Percentiles rank a stretch among this genome's conserved stretches.
Conservation (phyloP, 176 grass and related monocot species). For the Musa itinerans region DNA sequence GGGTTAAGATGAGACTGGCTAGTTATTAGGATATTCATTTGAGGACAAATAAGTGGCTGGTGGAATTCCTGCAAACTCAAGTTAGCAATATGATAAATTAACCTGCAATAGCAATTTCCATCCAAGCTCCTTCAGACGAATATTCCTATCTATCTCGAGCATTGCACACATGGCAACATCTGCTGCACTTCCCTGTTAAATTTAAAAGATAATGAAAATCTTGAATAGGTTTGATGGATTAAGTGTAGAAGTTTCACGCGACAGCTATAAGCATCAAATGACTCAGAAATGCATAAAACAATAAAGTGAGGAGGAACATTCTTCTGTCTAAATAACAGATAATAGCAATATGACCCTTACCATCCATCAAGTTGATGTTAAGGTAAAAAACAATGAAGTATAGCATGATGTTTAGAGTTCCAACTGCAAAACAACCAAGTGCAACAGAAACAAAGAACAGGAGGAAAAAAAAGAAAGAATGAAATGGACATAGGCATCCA, state of each 20-base stretch:
- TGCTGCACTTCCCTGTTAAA: slow-evolving; percentile 77
- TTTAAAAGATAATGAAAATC: too few species aligned
- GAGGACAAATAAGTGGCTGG: too few species aligned
- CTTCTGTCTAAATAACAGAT: neutral
- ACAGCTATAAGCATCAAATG: too few species aligned
- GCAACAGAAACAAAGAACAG: too few species aligned
- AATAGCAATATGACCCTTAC: neutral
- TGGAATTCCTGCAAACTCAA: neutral
- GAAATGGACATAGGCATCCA: too few species aligned
- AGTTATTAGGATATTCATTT: too few species aligned
- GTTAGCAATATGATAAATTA: slow-evolving; percentile 4
- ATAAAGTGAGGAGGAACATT: neutral
- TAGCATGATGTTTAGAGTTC: too few species aligned
- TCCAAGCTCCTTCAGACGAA: slow-evolving; percentile 64
- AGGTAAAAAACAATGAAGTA: neutral
- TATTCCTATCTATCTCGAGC: slow-evolving; percentile 77
- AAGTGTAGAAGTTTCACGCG: too few species aligned
- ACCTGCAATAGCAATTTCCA: slow-evolving; percentile 85
- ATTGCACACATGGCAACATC: slow-evolving; percentile 98
- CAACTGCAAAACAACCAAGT: too few species aligned
- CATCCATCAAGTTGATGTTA: neutral
- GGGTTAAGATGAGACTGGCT: too few species aligned
- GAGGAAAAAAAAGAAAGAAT: too few species aligned
- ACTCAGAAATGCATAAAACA: neutral
- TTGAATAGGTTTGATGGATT: too few species aligned